Evolutionary conservation across 1,139 yeast species (phyloP).

Genomic region (Taphrina deformans): DNA sequence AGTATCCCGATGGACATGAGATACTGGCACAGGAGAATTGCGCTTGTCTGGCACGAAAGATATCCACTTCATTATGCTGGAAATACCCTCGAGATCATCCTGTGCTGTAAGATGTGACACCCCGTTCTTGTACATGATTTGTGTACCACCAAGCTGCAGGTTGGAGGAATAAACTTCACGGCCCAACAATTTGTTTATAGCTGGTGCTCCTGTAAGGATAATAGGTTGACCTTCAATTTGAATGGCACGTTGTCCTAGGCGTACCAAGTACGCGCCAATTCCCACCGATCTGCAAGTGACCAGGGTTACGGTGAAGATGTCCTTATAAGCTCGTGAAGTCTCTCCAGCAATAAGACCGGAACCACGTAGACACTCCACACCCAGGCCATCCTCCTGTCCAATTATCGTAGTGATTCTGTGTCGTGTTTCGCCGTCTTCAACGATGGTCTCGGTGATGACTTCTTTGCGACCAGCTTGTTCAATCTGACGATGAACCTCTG

Average conservation of each 20-base stretch:
- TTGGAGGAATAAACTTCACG: slow-evolving; percentile 96
- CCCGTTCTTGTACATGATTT: slow-evolving; percentile 97
- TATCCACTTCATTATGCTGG: slow-evolving; percentile 91
- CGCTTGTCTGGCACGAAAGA: slow-evolving; percentile 93
- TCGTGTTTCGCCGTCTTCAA: slow-evolving; percentile 82
- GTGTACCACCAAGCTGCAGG: slow-evolving; percentile 97
- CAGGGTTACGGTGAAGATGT: slow-evolving; percentile 90
- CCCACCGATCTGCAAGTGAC: slow-evolving; percentile 99
- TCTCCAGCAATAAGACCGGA: slow-evolving; percentile 99
- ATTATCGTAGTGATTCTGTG: slow-evolving; percentile 77
- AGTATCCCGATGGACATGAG: slow-evolving; percentile 62
- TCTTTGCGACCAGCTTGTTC: slow-evolving; percentile 60
- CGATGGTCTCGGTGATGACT: slow-evolving; percentile 74
- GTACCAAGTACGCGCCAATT: slow-evolving; percentile 97
- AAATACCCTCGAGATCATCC: slow-evolving; percentile 95
- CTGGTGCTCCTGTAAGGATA: slow-evolving; percentile 98
- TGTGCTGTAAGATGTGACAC: slow-evolving; percentile 94
- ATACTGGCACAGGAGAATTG: slow-evolving; percentile 85
- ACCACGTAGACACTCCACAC: slow-evolving; percentile 97
- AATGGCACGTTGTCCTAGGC: slow-evolving; percentile 97
- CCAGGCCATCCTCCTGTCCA: slow-evolving; percentile 94
- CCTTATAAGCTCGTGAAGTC: slow-evolving; percentile 94
- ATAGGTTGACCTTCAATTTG: slow-evolving; percentile 99
- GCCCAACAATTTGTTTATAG: slow-evolving; percentile 92
- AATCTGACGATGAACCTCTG: slow-evolving; percentile 63